Percentiles rank a stretch among this genome's conserved stretches.
These are phyloP conservation scores for Psilocybe mexicana DNA, from an alignment of 1,284 basidiomycete species.

Conservation along the genomic window DNA sequence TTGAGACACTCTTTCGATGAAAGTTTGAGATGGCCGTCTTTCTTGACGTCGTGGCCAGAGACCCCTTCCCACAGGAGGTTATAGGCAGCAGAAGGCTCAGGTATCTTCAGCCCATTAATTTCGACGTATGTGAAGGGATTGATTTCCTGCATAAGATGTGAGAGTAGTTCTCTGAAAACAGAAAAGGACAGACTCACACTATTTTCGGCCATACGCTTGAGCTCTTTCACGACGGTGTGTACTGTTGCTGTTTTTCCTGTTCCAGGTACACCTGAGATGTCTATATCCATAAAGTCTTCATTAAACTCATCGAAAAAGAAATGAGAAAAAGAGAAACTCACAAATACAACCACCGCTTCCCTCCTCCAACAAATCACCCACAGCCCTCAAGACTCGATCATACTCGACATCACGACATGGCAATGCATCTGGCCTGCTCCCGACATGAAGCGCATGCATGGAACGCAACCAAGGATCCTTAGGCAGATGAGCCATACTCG, in stretches of 20 bases:
- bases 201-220: slow-evolving; percentile 83
- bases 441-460: slow-evolving; percentile 91
- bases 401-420: slow-evolving; percentile 93
- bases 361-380: slow-evolving; percentile 88
- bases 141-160: slow-evolving; percentile 61
- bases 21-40: slow-evolving; percentile 63
- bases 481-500: slow-evolving; percentile 34
- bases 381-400: slow-evolving; percentile 71
- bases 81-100: slow-evolving; percentile 88
- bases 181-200: slow-evolving; percentile 50
- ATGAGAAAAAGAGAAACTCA: slow-evolving; percentile 42
- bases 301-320: not conserved
- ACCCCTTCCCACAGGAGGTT: slow-evolving; percentile 88
- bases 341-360: slow-evolving; percentile 96
- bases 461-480: slow-evolving; percentile 81
- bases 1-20: slow-evolving; percentile 74
- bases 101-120: slow-evolving; percentile 94
- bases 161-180: not conserved
- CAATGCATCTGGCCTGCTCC: slow-evolving; percentile 86
- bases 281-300: slow-evolving; percentile 40
- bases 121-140: slow-evolving; percentile 96
- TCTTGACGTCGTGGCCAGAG: slow-evolving; percentile 67
- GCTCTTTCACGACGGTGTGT: slow-evolving; percentile 85
- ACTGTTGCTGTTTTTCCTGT: slow-evolving; percentile 99
- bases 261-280: slow-evolving; percentile 96